phyloP scores from a whole-genome alignment of 805 yeast genomes.

The Candida sithepensis region DNA sequence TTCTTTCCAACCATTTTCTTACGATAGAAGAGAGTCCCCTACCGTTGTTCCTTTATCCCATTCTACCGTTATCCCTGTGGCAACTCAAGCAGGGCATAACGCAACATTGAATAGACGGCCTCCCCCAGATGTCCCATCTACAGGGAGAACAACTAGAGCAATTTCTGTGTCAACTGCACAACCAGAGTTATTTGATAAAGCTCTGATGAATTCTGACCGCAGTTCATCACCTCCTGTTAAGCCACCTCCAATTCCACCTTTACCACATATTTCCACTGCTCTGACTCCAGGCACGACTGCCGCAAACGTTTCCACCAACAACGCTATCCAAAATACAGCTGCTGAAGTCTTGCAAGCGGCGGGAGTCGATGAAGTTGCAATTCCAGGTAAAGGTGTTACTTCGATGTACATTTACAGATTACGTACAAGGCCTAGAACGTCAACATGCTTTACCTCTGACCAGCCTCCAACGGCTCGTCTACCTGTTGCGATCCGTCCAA shows the following conservation, averaged over 20 bases:
- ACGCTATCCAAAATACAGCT: background rate
- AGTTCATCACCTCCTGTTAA: background rate
- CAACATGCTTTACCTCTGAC: slow-evolving; percentile 38
- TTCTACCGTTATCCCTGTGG: slow-evolving; percentile 21
- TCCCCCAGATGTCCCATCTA: slow-evolving; percentile 36
- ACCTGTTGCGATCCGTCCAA: slow-evolving; percentile 53
- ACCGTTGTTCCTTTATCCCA: slow-evolving; percentile 30
- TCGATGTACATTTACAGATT: slow-evolving; percentile 12
- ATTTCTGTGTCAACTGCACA: slow-evolving; percentile 33
- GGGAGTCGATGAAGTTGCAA: background rate
- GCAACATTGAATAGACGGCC: slow-evolving; percentile 30
- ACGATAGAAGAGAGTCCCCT: slow-evolving; percentile 39
- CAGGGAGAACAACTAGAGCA: slow-evolving; percentile 36
- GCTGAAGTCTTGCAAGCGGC: background rate
- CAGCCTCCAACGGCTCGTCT: slow-evolving; percentile 46
- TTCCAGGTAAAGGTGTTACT: slow-evolving; percentile 5
- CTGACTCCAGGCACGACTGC: slow-evolving; percentile 12
- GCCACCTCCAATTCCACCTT: background rate
- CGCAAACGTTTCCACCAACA: background rate
- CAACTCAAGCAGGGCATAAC: slow-evolving; percentile 4
- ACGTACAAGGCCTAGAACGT: slow-evolving; percentile 25
- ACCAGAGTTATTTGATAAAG: slow-evolving; percentile 29
- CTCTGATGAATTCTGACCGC: slow-evolving; percentile 7
- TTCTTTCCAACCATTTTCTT: slow-evolving; percentile 11
- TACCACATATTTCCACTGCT: slow-evolving; percentile 4